Evolutionary conservation across 208 protist genomes (phyloP), one percentile per base, ranked within the genome.

Genomic region (Crithidia sp.): DNA sequence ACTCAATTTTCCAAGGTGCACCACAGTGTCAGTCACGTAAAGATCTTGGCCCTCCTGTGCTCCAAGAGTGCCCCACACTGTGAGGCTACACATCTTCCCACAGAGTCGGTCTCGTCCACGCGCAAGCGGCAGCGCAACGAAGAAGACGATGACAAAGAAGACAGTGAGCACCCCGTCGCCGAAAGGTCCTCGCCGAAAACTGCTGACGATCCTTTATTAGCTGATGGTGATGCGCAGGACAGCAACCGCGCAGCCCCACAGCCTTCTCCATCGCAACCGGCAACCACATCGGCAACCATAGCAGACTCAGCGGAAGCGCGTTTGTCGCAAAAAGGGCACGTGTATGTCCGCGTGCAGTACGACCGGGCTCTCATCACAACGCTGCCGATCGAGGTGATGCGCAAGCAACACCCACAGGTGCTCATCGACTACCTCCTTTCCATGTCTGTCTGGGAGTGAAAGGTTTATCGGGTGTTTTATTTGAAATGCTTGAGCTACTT

Each of bases 351-450:
- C 4, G 84, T 93, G 43, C 83, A 90, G 77, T 91, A 87, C 64
- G 80, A 90, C 67, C 85, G 87, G 10, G 71, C 77, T 2, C 73
- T 92, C 5, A 70, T 93, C 16, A 85, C 86, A 36, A 93, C 87
- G 49, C 43, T 89, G 3, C 83, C 88, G 43, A 74, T 94, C 19
- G 92, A 88, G 68, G 67, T 95, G 58, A 90, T 89, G 88, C 84
- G 87, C 5, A 82, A 76, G 54, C 86, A 83, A 62, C 84, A 94
- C 56, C 94, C 85, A 19, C 89, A 93, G 79, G 69, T 91, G 41
- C 82, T 93, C 43, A 97, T 93, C 54, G 86, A 91, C 52, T 94
- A 92, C 49, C 70, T 94, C 19, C 79, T 92, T 14, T 89, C 90
- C 7, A 86, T 79, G 39, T 77, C 87, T 54, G 71, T 91, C 67